Conservation (phyloP, 1,284 basidiomycete genomes). For the Tetrapyrgos nigripes region DNA sequence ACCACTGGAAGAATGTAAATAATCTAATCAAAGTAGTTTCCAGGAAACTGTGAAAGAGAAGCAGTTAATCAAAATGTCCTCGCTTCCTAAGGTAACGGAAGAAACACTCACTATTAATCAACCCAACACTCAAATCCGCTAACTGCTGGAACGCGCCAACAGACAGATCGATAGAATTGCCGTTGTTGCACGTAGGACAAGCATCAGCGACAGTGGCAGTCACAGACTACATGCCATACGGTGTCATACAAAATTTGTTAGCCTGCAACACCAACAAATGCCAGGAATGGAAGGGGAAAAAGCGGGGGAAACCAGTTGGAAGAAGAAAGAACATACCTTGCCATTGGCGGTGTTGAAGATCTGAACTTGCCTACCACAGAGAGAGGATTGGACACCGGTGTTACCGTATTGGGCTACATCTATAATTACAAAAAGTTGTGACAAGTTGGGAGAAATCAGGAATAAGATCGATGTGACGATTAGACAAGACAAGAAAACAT, state of each 20-base stretch:
- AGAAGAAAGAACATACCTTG: conserved; percentile 36
- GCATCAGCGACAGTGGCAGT: conserved; percentile 75
- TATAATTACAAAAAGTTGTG: conserved; percentile 20
- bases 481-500: conserved; percentile 26
- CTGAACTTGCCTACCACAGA: conserved; percentile 71
- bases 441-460: background rate
- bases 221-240: conserved; percentile 42
- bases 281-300: too few relatives aligned
- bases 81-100: too few relatives aligned
- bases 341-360: conserved; percentile 60
- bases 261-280: too few relatives aligned
- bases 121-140: conserved; percentile 44
- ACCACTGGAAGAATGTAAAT: too few relatives aligned
- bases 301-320: background rate
- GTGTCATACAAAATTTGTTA: too few relatives aligned
- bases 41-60: too few relatives aligned
- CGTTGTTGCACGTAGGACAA: conserved; percentile 81
- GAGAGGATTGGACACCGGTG: conserved; percentile 47
- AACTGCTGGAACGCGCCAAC: conserved; percentile 73
- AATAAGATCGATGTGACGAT: background rate
- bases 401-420: conserved; percentile 60
- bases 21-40: too few relatives aligned
- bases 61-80: too few relatives aligned
- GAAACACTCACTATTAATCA: too few relatives aligned
- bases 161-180: conserved; percentile 83